Conservation (phyloP, 192 early-diverging fungal species). For the Chytriomyces sp. region DNA sequence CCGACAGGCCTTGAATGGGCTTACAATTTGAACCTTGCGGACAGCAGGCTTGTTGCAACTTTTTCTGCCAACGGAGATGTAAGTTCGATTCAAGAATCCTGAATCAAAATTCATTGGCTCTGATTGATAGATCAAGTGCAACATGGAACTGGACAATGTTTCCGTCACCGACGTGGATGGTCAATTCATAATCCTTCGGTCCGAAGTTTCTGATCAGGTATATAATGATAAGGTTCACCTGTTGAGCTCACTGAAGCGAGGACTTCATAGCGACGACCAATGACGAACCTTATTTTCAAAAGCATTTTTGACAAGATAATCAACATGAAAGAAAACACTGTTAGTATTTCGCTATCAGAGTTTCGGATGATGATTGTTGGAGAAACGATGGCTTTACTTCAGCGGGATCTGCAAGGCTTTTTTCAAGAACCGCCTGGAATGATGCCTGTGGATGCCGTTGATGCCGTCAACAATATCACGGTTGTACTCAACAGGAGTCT, state of each 20-base stretch:
- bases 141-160: background rate
- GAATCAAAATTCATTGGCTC: too few species aligned
- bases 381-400: conserved; percentile 36
- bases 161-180: conserved; percentile 33
- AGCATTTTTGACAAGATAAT: conserved; percentile 51
- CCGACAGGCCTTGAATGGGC: background rate
- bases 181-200: conserved; percentile 18
- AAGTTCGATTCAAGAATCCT: too few species aligned
- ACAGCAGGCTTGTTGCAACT: background rate
- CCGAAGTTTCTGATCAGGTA: conserved; percentile 21
- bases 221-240: too few species aligned
- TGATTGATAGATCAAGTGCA: background rate
- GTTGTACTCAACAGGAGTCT: conserved; percentile 61
- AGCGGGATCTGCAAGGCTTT: conserved; percentile 59
- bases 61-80: too few species aligned
- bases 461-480: conserved; percentile 60
- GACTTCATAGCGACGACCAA: conserved; percentile 52
- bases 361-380: conserved; percentile 51
- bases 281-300: conserved; percentile 61
- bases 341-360: conserved; percentile 54
- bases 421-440: conserved; percentile 58
- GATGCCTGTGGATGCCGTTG: conserved; percentile 46
- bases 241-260: too few species aligned
- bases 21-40: background rate
- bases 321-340: conserved; percentile 62